Percentiles rank a stretch among this genome's conserved stretches.
These are phyloP conservation scores for Penicillium salamii DNA, from an alignment of 495 filamentous ascomycete species.

Conservation along the genomic window DNA sequence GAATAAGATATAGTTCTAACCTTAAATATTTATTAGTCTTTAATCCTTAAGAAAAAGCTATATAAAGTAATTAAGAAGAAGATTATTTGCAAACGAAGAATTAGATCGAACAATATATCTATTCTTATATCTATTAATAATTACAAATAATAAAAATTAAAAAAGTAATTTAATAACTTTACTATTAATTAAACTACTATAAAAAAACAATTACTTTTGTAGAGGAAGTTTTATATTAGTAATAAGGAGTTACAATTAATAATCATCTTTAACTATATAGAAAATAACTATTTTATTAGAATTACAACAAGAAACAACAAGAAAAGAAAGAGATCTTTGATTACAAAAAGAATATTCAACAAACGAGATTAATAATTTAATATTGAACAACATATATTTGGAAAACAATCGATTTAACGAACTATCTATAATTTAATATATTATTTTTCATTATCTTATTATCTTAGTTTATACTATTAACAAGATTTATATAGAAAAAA, in stretches of 20 bases:
- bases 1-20: no score
- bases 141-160: constrained; percentile 19
- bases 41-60: no score
- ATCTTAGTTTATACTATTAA: no score
- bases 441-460: no score
- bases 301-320: not conserved
- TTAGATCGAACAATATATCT: not conserved
- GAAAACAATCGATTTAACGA: no score
- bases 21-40: no score
- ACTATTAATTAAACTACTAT: constrained; percentile 18
- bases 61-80: no score
- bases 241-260: constrained; percentile 11
- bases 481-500: no score
- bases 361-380: no score
- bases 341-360: constrained; percentile 13
- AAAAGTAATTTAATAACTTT: constrained; percentile 15
- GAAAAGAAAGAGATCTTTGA: constrained; percentile 12
- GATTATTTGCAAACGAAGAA: no score
- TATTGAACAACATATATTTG: no score
- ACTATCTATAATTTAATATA: no score
- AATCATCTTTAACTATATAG: constrained; percentile 12
- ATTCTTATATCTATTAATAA: constrained; percentile 21
- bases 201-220: constrained; percentile 17
- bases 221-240: not conserved
- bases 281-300: not conserved